Conservation (phyloP, 768 basidiomycete genomes). For the Rhizopogon sp. region DNA sequence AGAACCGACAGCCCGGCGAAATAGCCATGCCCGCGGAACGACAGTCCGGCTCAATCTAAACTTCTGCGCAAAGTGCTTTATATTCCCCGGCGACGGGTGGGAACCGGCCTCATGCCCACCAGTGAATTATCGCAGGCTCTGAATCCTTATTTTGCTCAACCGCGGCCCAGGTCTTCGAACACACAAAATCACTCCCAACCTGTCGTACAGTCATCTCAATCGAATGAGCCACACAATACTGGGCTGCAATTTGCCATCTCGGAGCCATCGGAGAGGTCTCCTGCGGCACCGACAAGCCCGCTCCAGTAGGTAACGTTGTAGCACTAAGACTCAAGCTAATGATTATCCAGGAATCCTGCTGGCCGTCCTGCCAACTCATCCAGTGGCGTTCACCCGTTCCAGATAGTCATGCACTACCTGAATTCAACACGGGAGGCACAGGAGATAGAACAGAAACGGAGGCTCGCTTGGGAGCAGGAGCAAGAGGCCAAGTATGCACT, state of each 20-base stretch:
- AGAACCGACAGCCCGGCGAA: no score
- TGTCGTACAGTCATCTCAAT: conserved; percentile 26
- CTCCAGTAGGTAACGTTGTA: conserved; percentile 30
- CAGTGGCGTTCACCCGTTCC: conserved; percentile 41
- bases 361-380: conserved; percentile 24
- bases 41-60: no score
- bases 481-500: conserved; percentile 57
- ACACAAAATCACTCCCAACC: conserved; percentile 21
- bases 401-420: conserved; percentile 57
- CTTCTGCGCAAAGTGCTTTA: no score
- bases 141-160: conserved; percentile 57
- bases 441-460: conserved; percentile 54
- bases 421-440: conserved; percentile 54
- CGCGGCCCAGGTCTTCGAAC: conserved; percentile 27
- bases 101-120: conserved; percentile 41
- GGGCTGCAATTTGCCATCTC: conserved; percentile 61
- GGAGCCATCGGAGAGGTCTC: conserved; percentile 28
- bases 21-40: no score
- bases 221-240: conserved; percentile 52
- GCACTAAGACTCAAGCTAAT: conserved; percentile 1
- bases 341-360: conserved; percentile 6
- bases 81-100: no score
- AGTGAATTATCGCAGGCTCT: conserved; percentile 79
- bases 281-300: conserved; percentile 26
- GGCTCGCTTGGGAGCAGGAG: conserved; percentile 64